Base-by-base conservation (phyloP, 176 grass and related monocot genomes). In the Carex pumila region DNA sequence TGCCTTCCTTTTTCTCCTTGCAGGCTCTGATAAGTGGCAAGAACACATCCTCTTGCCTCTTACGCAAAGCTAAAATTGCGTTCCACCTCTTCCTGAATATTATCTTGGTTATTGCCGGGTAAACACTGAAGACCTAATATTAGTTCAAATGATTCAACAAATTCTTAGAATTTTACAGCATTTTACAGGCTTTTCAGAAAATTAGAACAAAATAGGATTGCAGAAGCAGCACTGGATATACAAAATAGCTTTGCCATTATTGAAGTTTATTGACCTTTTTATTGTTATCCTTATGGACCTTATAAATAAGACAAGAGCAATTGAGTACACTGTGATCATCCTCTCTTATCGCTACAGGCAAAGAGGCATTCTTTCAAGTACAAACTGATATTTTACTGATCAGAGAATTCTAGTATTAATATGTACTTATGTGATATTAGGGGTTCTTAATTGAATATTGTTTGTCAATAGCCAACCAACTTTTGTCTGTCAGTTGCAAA, bases 51-150 rank as follows among this genome's bases (percentile, higher is more conserved):
- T 12, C 86, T 80, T 92, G 90, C 3, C 66, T 85, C 21, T 86
- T 75, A 31, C 89, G 85, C 14, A 96, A 60, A 14, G 85, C 78
- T 7, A 87, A 1, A 2, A 91, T 71, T 47, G 82, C 88, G 56
- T 74, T 85, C 91, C 90, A 95, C 18, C 87, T 79, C 21, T 82
- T 74, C 18, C 85, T 62, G 86, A 90, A 95, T 60, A 90, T 64
- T 70, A 90, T 4, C 87, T 86, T 95, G 65, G 90, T 86, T 56
- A 95, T n/a, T 31, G 55, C 3, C 6, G 90, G 90, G 58, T 53
- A 36, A 70, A 89, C 68, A 6, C 71, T 18, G 50, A 95, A 90
- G 17, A 95, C 90, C 80, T 82, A 50, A 65, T 2, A 65, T 25
- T 79, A 32, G 6, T 55, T 34, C 77, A 60, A 15, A 39, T 5